Percentiles rank a stretch among this genome's conserved stretches.
Evolutionary conservation across 106 monocot genomes (phyloP).

Genomic region (Acorus calamus): DNA sequence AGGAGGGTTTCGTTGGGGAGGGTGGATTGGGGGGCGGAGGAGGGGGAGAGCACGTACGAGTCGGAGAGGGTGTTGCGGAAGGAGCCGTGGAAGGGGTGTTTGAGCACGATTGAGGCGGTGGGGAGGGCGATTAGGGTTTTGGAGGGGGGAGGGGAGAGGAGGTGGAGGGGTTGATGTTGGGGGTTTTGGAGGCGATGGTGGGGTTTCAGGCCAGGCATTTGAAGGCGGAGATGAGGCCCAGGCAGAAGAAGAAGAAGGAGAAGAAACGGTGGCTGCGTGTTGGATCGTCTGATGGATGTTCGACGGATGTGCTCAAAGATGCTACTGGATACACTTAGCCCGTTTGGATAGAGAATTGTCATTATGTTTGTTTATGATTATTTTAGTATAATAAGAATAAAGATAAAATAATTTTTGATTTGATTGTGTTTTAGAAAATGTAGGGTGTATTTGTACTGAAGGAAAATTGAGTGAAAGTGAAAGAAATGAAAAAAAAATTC

Average conservation of each 20-base stretch:
- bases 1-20: constrained; percentile 26
- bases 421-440: too few species aligned
- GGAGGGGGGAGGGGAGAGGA: constrained; percentile 40
- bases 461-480: too few species aligned
- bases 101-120: constrained; percentile 84
- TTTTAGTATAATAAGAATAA: too few species aligned
- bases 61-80: constrained; percentile 60
- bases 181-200: constrained; percentile 55
- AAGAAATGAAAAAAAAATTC: too few species aligned
- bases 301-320: too few species aligned
- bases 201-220: constrained; percentile 41
- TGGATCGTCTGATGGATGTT: too few species aligned
- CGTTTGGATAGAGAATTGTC: too few species aligned
- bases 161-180: constrained; percentile 42
- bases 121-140: constrained; percentile 58
- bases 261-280: too few species aligned
- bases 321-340: too few species aligned
- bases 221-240: constrained; percentile 22
- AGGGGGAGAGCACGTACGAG: constrained; percentile 64
- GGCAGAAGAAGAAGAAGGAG: constrained; percentile 26
- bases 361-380: too few species aligned
- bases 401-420: too few species aligned
- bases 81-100: constrained; percentile 68
- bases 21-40: constrained; percentile 13
- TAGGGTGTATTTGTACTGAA: too few species aligned